Base-by-base conservation (phyloP, 2,329 filamentous ascomycete genomes). In the Phoma sp. region DNA sequence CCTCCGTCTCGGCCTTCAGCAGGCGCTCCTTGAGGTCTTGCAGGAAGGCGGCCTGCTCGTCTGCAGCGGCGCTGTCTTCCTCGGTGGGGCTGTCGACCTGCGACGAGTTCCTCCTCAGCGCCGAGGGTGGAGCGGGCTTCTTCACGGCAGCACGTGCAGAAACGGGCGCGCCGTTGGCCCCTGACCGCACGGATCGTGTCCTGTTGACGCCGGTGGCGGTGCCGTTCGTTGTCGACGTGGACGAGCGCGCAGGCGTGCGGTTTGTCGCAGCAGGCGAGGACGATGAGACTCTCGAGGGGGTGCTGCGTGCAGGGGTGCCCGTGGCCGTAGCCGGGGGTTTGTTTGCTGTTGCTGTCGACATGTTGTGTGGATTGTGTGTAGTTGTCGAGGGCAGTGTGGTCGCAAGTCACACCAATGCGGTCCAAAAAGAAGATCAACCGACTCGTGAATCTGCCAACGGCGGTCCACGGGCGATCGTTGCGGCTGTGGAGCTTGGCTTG, bases 21-120 rank as follows among this genome's bases (percentile, higher is more conserved):
- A 97, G 81, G 53, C 91, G 87, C 62, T 92, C 87, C 77, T 92
- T 92, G 55, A 97, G 80, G 62, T 97, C 92, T 61, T 96, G 91
- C 55, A 96, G 83, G 52, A 90, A 82, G 15, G 90, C 88, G 37
- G 91, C 82, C 59, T 89, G 88, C 76, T 95, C 92, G 17, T 91
- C 92, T 64, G 90, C 87, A 59, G 88, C 87, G 46, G 93, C 89
- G 61, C 92, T 78, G 47, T 79, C 77, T 33, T 68, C 54, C 21
- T 53, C 55, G 36, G 50, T 44, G 8, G 49, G 71, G 33, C 68
- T 65, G 54, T 75, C 71, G 62, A 71, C 72, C 65, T 69, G 72
- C 64, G 69, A 70, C 52, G 69, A 62, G 60, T 60, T 67, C 49
- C 63, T 70, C 65, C 71, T 71, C 35, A 75, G 66, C 38, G 57